Percentiles rank a stretch among this genome's conserved stretches.
phyloP scores from a whole-genome alignment of 768 basidiomycete genomes.

The Tulasnella sp. region DNA sequence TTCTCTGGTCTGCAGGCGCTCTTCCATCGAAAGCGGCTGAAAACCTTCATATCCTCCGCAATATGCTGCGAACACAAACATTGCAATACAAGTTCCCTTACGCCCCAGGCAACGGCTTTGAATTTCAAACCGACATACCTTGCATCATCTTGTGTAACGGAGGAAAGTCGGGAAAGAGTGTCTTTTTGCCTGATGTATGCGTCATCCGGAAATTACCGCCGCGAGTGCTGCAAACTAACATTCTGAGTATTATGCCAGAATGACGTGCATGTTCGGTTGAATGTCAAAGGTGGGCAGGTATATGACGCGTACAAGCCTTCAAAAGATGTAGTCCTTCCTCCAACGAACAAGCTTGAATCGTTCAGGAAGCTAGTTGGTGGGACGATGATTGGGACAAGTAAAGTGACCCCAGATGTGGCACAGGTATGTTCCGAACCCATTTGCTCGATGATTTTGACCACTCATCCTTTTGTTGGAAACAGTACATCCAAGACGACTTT shows the following conservation, averaged over 20 bases:
- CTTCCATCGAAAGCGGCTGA: conserved; percentile 41
- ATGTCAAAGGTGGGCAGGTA: neutral
- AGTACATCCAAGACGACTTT: conserved; percentile 77
- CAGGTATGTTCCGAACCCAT: conserved; percentile 38
- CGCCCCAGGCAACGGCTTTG: conserved; percentile 33
- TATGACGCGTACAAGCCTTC: conserved; percentile 43
- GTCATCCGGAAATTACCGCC: neutral
- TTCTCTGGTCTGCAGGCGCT: neutral
- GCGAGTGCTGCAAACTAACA: neutral
- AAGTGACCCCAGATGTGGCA: conserved; percentile 48
- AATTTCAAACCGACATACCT: conserved; percentile 64
- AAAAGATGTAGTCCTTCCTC: conserved; percentile 41
- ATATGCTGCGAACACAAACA: conserved; percentile 55
- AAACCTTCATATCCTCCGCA: conserved; percentile 58
- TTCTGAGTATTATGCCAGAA: neutral
- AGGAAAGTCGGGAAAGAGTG: conserved; percentile 41
- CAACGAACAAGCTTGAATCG: conserved; percentile 39
- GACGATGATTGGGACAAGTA: conserved; percentile 52
- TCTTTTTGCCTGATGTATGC: conserved; percentile 56
- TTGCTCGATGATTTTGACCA: neutral
- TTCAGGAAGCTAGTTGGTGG: conserved; percentile 56
- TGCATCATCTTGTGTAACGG: conserved; percentile 57
- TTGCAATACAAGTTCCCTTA: conserved; percentile 72
- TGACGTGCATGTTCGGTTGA: neutral
- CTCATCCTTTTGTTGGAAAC: neutral